Base-by-base conservation (phyloP, 768 basidiomycete genomes). In the Xerocomus spinulosus region DNA sequence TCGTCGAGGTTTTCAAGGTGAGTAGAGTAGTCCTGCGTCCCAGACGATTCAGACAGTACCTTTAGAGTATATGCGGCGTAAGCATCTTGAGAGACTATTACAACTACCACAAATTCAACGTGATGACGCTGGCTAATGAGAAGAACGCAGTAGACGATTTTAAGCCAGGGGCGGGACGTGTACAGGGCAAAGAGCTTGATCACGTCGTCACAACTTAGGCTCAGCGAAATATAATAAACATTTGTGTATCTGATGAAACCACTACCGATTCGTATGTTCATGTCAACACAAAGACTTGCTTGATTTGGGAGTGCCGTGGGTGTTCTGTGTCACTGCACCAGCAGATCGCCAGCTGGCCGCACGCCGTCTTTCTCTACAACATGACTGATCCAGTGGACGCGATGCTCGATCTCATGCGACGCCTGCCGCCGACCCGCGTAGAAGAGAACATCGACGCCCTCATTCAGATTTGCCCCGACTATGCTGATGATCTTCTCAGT, bases 351-450 rank as follows among this genome's bases (percentile, higher is more conserved):
- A 29, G 26, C 26, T 21, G 9, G 42, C n/a, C 60, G 43, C 26
- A 28, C 26, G 26, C n/a, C n/a, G 26, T 28, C 26, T 10, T 23
- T 23, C 23, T 12, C 40, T 14, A 9, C 25, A 68, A 42, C 55
- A 87, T 86, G 86, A 73, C 76, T 40, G 90, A 92, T 68, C 74
- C 86, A 50, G 80, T 92, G 39, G 90, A 93, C 61, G 87, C 90
- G 46, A 92, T 95, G 83, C 83, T 98, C 33, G 95, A 98, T 72
- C 80, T 97, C 40, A 87, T 94, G 80, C 82, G 96, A 45, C 86
- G 96, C 14, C 79, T 98, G n/a, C 96, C 96, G 8, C 95, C 96
- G 3, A 88, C 84, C 8, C 73, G 82, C 17, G 86, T 93, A 38
- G 85, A 92, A 62, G 81, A 88, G 64, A 98, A 95, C 69, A 83